Evolutionary conservation across 23 red algal genomes (phyloP).

Genomic region (Cyanidioschyzon merolae): DNA sequence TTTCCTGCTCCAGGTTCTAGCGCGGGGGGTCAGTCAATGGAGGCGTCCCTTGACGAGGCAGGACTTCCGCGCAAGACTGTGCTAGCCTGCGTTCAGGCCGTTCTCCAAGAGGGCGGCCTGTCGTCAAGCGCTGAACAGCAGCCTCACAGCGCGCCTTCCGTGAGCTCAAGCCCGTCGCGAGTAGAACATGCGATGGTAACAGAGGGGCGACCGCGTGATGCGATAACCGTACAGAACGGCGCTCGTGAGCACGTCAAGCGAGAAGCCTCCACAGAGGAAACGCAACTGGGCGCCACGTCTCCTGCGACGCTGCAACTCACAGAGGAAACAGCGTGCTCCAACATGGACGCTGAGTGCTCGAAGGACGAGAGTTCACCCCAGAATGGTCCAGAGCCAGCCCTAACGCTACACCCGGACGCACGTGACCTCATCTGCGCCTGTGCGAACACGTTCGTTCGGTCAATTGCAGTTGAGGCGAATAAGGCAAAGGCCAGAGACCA

Average conservation of each 20-base stretch:
- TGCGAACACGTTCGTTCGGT: not conserved
- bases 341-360: not conserved
- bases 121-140: not conserved
- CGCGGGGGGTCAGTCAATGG: not conserved
- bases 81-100: not conserved
- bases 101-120: not conserved
- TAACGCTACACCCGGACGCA: not conserved
- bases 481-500: not conserved
- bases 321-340: not conserved
- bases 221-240: not conserved
- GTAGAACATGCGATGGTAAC: not conserved
- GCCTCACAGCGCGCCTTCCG: too few species aligned
- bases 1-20: not conserved
- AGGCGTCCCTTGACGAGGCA: not conserved
- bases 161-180: too few species aligned
- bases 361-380: not conserved
- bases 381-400: not conserved
- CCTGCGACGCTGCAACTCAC: too few species aligned
- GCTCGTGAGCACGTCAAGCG: not conserved
- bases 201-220: not conserved
- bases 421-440: conserved; percentile 10
- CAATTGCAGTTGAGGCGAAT: not conserved
- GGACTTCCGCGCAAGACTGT: not conserved
- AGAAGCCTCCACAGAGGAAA: not conserved
- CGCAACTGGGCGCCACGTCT: not conserved